Evolutionary conservation across 108 stramenopile species (phyloP).

Genomic region (Mediolabrus comicus): DNA sequence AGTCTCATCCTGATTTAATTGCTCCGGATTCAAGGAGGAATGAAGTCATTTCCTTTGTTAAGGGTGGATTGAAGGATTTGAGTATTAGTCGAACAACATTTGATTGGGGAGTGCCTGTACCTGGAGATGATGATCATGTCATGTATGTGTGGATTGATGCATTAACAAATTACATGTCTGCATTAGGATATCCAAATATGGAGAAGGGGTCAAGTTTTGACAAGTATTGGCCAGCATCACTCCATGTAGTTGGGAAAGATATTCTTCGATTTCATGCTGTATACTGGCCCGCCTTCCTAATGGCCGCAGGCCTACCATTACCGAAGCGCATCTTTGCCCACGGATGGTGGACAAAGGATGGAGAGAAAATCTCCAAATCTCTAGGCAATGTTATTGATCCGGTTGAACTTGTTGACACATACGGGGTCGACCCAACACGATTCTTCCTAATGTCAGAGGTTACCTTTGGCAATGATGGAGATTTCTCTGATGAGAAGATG

Average conservation of each 20-base stretch:
- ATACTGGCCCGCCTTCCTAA: conserved; percentile 98
- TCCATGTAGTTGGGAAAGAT: conserved; percentile 98
- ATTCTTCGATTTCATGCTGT: conserved; percentile 97
- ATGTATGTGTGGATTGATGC: conserved; percentile 99
- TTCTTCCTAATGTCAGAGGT: conserved; percentile 93
- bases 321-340: conserved; percentile 95
- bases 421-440: conserved; percentile 91
- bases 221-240: conserved; percentile 84
- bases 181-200: conserved; percentile 82
- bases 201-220: conserved; percentile 51
- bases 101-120: conserved; percentile 94
- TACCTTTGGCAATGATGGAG: conserved; percentile 89
- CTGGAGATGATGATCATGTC: conserved; percentile 87
- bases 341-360: conserved; percentile 98
- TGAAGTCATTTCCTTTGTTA: conserved; percentile 87
- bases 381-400: conserved; percentile 95
- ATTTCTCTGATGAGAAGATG: conserved; percentile 89
- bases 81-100: conserved; percentile 90
- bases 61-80: conserved; percentile 88
- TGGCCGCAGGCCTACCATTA: conserved; percentile 92
- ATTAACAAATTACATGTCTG: conserved; percentile 94
- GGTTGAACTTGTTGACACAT: conserved; percentile 82
- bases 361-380: conserved; percentile 94
- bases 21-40: conserved; percentile 87
- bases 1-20: conserved; percentile 82